phyloP scores from a whole-genome alignment of 495 filamentous ascomycete species.

The Platismatia glauca region DNA sequence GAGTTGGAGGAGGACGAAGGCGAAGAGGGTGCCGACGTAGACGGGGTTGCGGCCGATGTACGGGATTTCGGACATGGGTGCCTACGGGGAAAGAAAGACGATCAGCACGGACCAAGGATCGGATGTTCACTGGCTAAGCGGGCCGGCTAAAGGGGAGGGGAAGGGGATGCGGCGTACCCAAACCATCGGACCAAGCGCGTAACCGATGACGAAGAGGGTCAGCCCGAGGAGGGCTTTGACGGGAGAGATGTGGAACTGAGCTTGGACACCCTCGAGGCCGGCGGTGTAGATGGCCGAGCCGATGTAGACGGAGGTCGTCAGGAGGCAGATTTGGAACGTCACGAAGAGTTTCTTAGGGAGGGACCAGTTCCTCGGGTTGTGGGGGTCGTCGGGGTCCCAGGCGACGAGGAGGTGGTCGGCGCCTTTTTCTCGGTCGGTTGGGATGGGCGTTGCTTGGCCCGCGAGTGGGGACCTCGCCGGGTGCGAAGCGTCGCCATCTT shows the following conservation, averaged over 20 bases:
- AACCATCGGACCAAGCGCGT: conserved; percentile 31
- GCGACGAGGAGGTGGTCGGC: neutral
- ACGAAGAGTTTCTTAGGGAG: conserved; percentile 37
- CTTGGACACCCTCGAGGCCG: conserved; percentile 19
- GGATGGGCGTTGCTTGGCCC: too few relatives aligned
- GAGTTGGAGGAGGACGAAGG: conserved; percentile 27
- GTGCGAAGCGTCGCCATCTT: too few relatives aligned
- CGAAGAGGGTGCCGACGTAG: conserved; percentile 27
- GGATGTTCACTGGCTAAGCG: too few relatives aligned
- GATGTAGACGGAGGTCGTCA: conserved; percentile 29
- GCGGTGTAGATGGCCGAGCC: conserved; percentile 29
- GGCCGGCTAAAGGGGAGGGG: too few relatives aligned
- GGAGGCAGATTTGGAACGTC: conserved; percentile 33
- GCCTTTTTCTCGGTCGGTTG: neutral
- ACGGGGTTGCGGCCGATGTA: conserved; percentile 28
- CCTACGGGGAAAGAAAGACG: neutral
- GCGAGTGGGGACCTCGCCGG: neutral
- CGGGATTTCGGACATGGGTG: conserved; percentile 27
- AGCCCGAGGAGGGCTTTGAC: conserved; percentile 30
- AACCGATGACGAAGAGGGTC: conserved; percentile 32
- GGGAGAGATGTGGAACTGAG: conserved; percentile 26
- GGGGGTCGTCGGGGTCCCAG: neutral
- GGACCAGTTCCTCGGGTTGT: conserved; percentile 39
- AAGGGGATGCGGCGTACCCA: conserved; percentile 13
- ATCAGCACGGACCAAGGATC: too few relatives aligned